Evolutionary conservation across 192 early-diverging fungal species (phyloP).

Genomic region (Mortierella hygrophila): DNA sequence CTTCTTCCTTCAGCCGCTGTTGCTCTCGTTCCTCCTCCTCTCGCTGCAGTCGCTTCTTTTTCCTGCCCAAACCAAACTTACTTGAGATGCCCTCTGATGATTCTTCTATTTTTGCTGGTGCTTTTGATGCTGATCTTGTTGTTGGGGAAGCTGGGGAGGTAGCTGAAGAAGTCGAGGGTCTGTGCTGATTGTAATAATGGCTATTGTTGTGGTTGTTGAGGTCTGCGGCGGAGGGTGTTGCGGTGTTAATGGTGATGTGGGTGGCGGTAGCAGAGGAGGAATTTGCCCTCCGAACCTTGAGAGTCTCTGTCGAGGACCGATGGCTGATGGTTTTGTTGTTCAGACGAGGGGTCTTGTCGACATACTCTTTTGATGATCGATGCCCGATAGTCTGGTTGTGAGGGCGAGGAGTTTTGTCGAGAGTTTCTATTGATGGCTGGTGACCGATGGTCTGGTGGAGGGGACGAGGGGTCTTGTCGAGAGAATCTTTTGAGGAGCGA

Average conservation of each 20-base stretch:
- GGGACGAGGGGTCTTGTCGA: conserved; percentile 20
- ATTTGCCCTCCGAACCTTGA: background rate
- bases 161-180: background rate
- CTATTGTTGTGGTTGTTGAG: background rate
- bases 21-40: conserved; percentile 34
- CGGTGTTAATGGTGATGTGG: background rate
- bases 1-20: conserved; percentile 25
- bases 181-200: background rate
- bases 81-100: background rate
- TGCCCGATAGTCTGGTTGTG: conserved; percentile 22
- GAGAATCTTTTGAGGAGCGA: conserved; percentile 24
- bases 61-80: conserved; percentile 32
- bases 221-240: conserved; percentile 5
- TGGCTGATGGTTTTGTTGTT: conserved; percentile 23
- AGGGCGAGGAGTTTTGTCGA: conserved; percentile 3
- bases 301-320: conserved; percentile 27
- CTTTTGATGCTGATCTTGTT: background rate
- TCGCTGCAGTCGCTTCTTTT: conserved; percentile 27
- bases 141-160: conserved; percentile 13
- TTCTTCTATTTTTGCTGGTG: background rate
- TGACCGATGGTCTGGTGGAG: conserved; percentile 21
- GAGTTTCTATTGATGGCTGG: conserved; percentile 20
- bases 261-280: background rate
- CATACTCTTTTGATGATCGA: conserved; percentile 16
- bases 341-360: background rate